Conservation (phyloP, 2,329 filamentous ascomycete genomes). For the Fusarium praegraminearum region DNA sequence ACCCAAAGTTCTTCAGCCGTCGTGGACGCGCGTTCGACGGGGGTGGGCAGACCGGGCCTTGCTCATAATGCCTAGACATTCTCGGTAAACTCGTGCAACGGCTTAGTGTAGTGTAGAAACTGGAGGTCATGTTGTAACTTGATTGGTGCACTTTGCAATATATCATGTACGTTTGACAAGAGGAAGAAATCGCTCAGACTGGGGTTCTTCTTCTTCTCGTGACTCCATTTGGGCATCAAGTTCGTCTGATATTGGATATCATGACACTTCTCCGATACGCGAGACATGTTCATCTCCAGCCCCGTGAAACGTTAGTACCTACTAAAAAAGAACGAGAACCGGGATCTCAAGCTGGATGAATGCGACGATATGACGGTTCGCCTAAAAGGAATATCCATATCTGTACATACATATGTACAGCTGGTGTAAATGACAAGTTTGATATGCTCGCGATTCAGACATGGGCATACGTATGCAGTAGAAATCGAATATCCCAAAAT, state of each 20-base stretch:
- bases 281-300: conserved; percentile 16
- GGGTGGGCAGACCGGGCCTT: conserved; percentile 19
- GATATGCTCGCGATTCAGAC: conserved; percentile 9
- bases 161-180: conserved; percentile 1
- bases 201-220: background rate
- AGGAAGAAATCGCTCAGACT: conserved; percentile 2
- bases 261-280: conserved; percentile 12
- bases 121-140: background rate
- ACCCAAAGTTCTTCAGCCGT: conserved; percentile 7
- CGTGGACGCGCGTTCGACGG: conserved; percentile 43
- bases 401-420: background rate
- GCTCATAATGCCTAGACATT: conserved; percentile 22
- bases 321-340: background rate
- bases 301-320: conserved; percentile 10
- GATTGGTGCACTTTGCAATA: conserved; percentile 4
- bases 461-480: conserved; percentile 32
- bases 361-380: background rate
- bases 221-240: background rate
- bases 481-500: conserved; percentile 18
- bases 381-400: background rate
- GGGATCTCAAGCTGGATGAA: background rate
- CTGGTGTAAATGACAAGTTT: conserved; percentile 7
- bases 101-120: conserved; percentile 11
- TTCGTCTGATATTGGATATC: conserved; percentile 22
- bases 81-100: conserved; percentile 28